Evolutionary conservation across 2,329 filamentous ascomycete genomes (phyloP).

Genomic region (Penicillium sp.): DNA sequence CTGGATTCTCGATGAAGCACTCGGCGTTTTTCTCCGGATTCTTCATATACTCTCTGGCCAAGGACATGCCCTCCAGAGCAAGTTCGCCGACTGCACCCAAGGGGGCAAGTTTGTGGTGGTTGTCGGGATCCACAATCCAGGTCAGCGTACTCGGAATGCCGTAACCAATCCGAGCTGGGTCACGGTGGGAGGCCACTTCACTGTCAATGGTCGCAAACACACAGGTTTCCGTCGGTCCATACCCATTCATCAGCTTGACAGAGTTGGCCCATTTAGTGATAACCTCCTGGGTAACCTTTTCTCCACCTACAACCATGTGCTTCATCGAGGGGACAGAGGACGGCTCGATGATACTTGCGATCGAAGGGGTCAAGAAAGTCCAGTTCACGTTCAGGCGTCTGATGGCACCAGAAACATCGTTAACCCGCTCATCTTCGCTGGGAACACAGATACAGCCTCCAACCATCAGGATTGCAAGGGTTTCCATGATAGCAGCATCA

Average conservation of each 20-base stretch:
- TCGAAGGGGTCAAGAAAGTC: conserved; percentile 47
- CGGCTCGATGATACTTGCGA: conserved; percentile 42
- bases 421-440: conserved; percentile 47
- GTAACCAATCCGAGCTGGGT: conserved; percentile 27
- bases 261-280: conserved; percentile 64
- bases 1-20: conserved; percentile 29
- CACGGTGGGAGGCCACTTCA: conserved; percentile 26
- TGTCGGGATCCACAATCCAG: conserved; percentile 37
- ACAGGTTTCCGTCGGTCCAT: conserved; percentile 40
- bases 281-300: conserved; percentile 71
- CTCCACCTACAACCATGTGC: conserved; percentile 46
- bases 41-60: conserved; percentile 44
- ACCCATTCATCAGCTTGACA: conserved; percentile 40
- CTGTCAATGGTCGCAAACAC: conserved; percentile 33
- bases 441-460: conserved; percentile 53
- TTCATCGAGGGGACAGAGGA: conserved; percentile 43
- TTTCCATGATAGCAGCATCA: conserved; percentile 44
- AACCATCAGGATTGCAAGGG: conserved; percentile 38
- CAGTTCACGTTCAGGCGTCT: conserved; percentile 52
- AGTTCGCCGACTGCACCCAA: conserved; percentile 40
- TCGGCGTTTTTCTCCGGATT: conserved; percentile 35
- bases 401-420: conserved; percentile 49
- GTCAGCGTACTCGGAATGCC: conserved; percentile 28
- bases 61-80: conserved; percentile 37
- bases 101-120: conserved; percentile 34